Base-by-base conservation (phyloP, 2,329 filamentous ascomycete genomes). In the Diaporthe destruens region DNA sequence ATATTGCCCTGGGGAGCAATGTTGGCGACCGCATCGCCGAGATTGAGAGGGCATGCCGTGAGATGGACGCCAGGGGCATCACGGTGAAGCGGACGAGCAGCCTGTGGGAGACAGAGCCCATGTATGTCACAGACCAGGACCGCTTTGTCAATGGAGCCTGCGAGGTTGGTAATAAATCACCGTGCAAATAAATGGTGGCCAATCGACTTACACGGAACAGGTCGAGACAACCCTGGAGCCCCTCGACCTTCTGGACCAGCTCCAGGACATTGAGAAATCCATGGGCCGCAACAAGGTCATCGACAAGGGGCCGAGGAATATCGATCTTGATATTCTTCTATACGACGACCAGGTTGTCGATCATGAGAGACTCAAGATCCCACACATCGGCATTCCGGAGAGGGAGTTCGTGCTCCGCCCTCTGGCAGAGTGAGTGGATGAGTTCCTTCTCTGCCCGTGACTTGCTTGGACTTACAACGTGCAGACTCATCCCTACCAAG, bases 341-440 rank as follows among this genome's bases (percentile, higher is more conserved):
- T 98, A 97, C 79, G 92, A 91, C 66, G 84, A 93, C 71, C 83
- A 92, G 73, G 84, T 82, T 3, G 83, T 97, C 67, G 83, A 90
- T 53, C 87, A 94, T 75, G 89, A 93, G 54, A 90, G 94, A 25
- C 89, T 99, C n/a, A 92, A 87, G 34, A 87, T 99, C 36, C 96
- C 96, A 14, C 96, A 99, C 80, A 86, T 90, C 42, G 87, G 94
- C 55, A 98, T 99, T 85, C 84, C 92, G 2, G 96, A 99, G 82
- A 89, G 96, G 66, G 95, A 98, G 81, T 99, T 99, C 81, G 96
- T 99, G 51, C 88, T 99, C 14, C 89, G 94, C 23, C 96, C 96
- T 32, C 86, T 98, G 23, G 92, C 92, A 79, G 92, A 97, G 92
- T 94, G 84, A 78, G 88, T 78, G 29, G 29, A 29, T 29, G 25